Conservation (phyloP, 805 yeast species). For the Suhomyces vadensis region DNA sequence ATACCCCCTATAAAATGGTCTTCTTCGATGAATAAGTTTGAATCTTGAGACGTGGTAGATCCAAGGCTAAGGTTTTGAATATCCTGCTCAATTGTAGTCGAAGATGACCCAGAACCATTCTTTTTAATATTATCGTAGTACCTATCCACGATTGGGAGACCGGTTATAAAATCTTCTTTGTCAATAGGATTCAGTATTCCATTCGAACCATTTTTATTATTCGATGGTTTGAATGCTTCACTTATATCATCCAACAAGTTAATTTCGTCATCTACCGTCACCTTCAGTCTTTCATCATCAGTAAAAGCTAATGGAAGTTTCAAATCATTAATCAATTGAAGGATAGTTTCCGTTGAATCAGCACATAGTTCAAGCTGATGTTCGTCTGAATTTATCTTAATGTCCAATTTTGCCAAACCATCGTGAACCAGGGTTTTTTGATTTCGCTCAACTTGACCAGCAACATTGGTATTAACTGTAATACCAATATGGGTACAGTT, state of each 20-base stretch:
- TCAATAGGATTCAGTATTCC: no score
- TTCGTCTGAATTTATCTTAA: slow-evolving; percentile 51
- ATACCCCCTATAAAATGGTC: slow-evolving; percentile 22
- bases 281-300: slow-evolving; percentile 59
- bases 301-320: slow-evolving; percentile 64
- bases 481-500: slow-evolving; percentile 40
- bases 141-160: background rate
- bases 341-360: slow-evolving; percentile 74
- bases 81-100: slow-evolving; percentile 27
- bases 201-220: no score
- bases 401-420: slow-evolving; percentile 34
- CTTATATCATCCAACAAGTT: slow-evolving; percentile 42
- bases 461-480: slow-evolving; percentile 27
- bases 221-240: slow-evolving; percentile 25
- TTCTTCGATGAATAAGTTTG: slow-evolving; percentile 23
- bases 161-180: background rate
- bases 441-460: slow-evolving; percentile 18
- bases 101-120: slow-evolving; percentile 4
- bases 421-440: slow-evolving; percentile 21
- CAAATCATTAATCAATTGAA: slow-evolving; percentile 68
- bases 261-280: slow-evolving; percentile 30
- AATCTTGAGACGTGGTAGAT: background rate
- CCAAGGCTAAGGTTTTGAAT: slow-evolving; percentile 23
- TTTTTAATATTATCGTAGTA: slow-evolving; percentile 1
- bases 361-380: slow-evolving; percentile 66